Evolutionary conservation across 768 basidiomycete genomes (phyloP), one percentile per base, ranked within the genome.

Genomic region (Pleurotus salmoneostramineus): DNA sequence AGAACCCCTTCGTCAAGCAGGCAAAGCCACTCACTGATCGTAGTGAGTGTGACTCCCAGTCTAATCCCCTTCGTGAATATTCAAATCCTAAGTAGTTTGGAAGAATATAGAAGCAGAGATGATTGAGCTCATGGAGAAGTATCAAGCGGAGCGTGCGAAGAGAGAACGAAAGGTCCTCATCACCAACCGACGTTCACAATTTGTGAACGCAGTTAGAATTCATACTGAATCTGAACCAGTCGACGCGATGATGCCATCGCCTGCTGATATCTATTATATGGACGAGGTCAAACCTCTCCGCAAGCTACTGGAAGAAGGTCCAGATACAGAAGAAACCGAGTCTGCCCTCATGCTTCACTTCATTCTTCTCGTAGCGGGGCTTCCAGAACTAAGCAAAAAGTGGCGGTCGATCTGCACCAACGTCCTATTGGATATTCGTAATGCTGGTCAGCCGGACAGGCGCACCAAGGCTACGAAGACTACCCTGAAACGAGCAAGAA

Each of bases 1-100:
- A 71, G 11, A 81, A 82, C 55, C 75, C 65, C 50, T 70, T 76
- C 2, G 83, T 83, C 55, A 79, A 74, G 62, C 70, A 75, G 60
- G 76, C 83, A 0, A 75, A 73, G 55, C 75, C 69, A 11, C 65
- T 85, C 56, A 84, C 83, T 4, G 69, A 76, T 35, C 76, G 79
- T 49, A 78, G 83, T 84, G 64, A 50, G 79, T 71, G 21, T 27
- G 21, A 27, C 21, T 27, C 35, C 6, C 34, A 8, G 21, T 8
- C 46, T 8, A n/a, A 17, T 32, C 61, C 11, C 56, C 51, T 60
- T 14, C 50, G 44, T 45, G 32, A 34, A 61, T 12, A 58, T 15
- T 42, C 36, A 37, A 46, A 40, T n/a, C 37, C 37, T 10, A 33
- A 31, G 5, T 48, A 83, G 83, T 83, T 36, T 85, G 83, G 83